Percentiles rank a stretch among this genome's conserved stretches.
phyloP scores from a whole-genome alignment of 2,329 filamentous ascomycete genomes.

The Harringtonia aguacate region DNA sequence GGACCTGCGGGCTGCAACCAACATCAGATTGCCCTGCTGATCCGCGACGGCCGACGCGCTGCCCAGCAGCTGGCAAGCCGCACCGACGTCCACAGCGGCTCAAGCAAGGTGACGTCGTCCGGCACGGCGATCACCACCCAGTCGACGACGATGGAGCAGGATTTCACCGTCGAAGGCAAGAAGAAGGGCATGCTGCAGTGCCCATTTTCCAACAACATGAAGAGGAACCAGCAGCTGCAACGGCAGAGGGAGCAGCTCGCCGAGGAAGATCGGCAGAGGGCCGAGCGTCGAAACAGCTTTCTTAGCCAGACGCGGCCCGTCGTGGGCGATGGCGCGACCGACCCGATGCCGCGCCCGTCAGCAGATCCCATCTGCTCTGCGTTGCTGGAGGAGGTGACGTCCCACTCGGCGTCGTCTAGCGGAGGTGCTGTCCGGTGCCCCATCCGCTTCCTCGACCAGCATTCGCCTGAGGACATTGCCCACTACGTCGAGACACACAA shows the following conservation, averaged over 20 bases:
- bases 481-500: slow-evolving; percentile 93
- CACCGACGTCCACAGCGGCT: slow-evolving; percentile 34
- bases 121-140: slow-evolving; percentile 42
- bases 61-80: slow-evolving; percentile 40
- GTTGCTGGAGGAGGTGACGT: slow-evolving; percentile 50
- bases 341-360: slow-evolving; percentile 36
- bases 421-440: slow-evolving; percentile 59
- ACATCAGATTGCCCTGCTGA: slow-evolving; percentile 51
- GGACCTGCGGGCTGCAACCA: slow-evolving; percentile 31
- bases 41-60: slow-evolving; percentile 52
- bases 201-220: slow-evolving; percentile 58
- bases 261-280: no score
- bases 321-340: no score
- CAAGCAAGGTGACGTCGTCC: slow-evolving; percentile 36
- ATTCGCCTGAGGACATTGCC: slow-evolving; percentile 86
- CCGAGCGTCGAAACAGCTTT: no score
- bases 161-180: slow-evolving; percentile 80
- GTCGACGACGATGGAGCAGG: slow-evolving; percentile 66
- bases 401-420: slow-evolving; percentile 36
- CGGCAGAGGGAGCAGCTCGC: no score
- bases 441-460: slow-evolving; percentile 85
- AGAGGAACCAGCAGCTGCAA: slow-evolving; percentile 10
- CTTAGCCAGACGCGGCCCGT: no score
- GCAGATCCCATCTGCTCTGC: slow-evolving; percentile 53
- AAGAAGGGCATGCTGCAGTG: slow-evolving; percentile 71